Percentiles rank a stretch among this genome's conserved stretches.
Evolutionary conservation across 768 basidiomycete genomes (phyloP).

Genomic region (Lentinula edodes): DNA sequence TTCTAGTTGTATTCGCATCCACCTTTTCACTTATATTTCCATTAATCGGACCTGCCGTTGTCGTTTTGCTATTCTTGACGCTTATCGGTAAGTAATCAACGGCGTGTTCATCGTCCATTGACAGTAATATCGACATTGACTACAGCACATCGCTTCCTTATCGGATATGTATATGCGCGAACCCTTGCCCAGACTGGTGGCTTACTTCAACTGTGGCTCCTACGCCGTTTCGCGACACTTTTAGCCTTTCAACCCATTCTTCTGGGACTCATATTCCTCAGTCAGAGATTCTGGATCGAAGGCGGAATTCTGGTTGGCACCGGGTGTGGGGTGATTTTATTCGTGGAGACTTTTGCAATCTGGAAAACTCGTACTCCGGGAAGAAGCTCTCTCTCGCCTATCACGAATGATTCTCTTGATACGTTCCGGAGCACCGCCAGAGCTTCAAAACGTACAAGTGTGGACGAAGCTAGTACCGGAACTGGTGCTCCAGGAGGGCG

Average conservation of each 20-base stretch:
- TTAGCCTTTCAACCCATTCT: slow-evolving; percentile 70
- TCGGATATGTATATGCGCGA: slow-evolving; percentile 73
- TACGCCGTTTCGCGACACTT: slow-evolving; percentile 68
- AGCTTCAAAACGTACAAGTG: slow-evolving; percentile 25
- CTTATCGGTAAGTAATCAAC: slow-evolving; percentile 49
- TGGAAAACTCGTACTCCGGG: slow-evolving; percentile 46
- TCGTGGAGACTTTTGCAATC: slow-evolving; percentile 56
- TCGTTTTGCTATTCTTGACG: slow-evolving; percentile 58
- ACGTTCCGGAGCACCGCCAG: slow-evolving; percentile 43
- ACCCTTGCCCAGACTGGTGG: slow-evolving; percentile 75
- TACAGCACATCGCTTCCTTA: slow-evolving; percentile 72
- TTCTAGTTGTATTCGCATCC: slow-evolving; percentile 55
- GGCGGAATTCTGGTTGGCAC: slow-evolving; percentile 57
- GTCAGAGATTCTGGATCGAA: slow-evolving; percentile 64
- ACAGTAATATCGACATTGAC: background rate
- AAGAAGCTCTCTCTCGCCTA: slow-evolving; percentile 42
- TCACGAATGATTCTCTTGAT: slow-evolving; percentile 52
- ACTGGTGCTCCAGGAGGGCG: slow-evolving; percentile 38
- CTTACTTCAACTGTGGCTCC: slow-evolving; percentile 66
- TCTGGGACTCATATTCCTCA: slow-evolving; percentile 69
- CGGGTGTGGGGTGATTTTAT: slow-evolving; percentile 46
- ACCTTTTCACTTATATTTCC: slow-evolving; percentile 75
- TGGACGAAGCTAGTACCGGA: slow-evolving; percentile 47
- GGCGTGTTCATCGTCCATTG: background rate
- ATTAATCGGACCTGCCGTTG: slow-evolving; percentile 65